Evolutionary conservation across 2,329 filamentous ascomycete genomes (phyloP).

Genomic region (Tolypocladium tundrense): DNA sequence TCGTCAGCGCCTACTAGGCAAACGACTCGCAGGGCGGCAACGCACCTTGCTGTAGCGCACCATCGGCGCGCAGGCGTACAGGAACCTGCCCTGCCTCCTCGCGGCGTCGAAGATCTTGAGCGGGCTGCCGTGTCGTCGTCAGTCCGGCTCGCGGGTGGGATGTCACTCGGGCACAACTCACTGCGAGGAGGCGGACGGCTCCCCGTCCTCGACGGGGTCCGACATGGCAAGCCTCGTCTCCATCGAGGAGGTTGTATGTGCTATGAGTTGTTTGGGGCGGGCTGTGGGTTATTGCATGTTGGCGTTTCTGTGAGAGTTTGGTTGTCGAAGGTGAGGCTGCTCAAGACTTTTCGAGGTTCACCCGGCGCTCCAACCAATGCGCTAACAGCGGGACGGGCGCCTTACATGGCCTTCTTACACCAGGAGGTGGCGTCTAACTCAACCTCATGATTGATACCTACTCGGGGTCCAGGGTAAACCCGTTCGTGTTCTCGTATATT

Average conservation of each 20-base stretch:
- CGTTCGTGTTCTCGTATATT: neutral
- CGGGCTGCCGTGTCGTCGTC: constrained; percentile 28
- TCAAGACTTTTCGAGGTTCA: neutral
- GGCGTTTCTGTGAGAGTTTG: neutral
- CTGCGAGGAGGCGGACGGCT: constrained; percentile 1
- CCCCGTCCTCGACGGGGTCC: neutral
- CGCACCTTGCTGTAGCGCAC: constrained; percentile 51
- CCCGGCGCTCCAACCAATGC: neutral
- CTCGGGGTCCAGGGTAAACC: too few species aligned
- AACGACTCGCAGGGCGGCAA: too few species aligned
- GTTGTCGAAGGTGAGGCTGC: neutral
- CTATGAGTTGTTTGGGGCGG: neutral
- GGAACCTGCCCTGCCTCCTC: constrained; percentile 38
- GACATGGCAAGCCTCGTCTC: neutral
- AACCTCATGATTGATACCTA: neutral
- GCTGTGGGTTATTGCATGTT: neutral
- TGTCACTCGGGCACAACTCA: neutral
- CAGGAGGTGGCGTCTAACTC: neutral
- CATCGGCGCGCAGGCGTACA: constrained; percentile 57
- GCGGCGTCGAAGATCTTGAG: constrained; percentile 49
- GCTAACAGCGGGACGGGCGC: neutral
- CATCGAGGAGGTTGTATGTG: neutral
- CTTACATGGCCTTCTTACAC: neutral
- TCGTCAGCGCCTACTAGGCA: too few species aligned
- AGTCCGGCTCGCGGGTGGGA: neutral